Percentiles rank a stretch among this genome's conserved stretches.
Conservation (phyloP, 2,329 filamentous ascomycete species). For the Corniculantispora saksenae region DNA sequence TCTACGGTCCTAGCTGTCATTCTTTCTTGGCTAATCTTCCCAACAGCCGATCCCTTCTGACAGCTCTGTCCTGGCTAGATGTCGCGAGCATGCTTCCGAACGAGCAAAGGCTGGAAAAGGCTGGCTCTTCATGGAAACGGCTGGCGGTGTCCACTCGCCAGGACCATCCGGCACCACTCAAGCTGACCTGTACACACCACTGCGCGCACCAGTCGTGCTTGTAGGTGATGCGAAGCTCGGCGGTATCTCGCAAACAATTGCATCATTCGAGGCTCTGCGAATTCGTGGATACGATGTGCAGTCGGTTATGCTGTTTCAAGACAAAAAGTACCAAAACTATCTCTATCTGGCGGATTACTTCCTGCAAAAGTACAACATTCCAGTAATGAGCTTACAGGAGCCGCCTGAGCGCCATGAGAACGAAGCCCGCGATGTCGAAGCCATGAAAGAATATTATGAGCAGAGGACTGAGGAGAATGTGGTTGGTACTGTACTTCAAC, state of each 20-base stretch:
- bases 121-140: constrained; percentile 77
- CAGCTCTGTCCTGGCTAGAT: constrained; percentile 48
- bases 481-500: constrained; percentile 48
- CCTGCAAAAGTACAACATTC: constrained; percentile 54
- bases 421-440: constrained; percentile 49
- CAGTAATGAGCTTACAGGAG: constrained; percentile 55
- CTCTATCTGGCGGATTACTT: constrained; percentile 71
- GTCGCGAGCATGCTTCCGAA: constrained; percentile 47
- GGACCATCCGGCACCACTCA: constrained; percentile 75
- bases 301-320: constrained; percentile 67
- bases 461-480: constrained; percentile 39
- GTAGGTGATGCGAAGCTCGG: constrained; percentile 75
- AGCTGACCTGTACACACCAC: constrained; percentile 73
- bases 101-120: constrained; percentile 46
- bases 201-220: constrained; percentile 72
- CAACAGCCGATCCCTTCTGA: constrained; percentile 52
- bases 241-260: constrained; percentile 78
- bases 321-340: constrained; percentile 67
- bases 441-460: constrained; percentile 67
- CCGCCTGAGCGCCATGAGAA: constrained; percentile 55
- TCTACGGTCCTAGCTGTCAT: neutral
- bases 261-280: constrained; percentile 75
- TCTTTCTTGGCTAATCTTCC: constrained; percentile 15
- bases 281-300: constrained; percentile 79
- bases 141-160: constrained; percentile 79